Conservation (phyloP, 352 stramenopile species). For the Globisporangium alternatum region DNA sequence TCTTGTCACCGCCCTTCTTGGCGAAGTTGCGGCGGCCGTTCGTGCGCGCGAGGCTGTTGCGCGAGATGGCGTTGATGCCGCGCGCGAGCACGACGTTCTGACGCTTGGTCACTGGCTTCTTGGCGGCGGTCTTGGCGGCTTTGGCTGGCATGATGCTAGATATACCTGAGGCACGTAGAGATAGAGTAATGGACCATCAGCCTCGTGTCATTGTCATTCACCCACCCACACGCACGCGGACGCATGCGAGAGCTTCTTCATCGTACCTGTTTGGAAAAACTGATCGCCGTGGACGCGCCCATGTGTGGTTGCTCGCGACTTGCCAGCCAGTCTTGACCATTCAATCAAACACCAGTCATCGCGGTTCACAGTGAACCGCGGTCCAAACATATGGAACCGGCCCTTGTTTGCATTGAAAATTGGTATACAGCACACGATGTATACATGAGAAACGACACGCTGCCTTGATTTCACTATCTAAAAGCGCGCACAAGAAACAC, state of each 20-base stretch:
- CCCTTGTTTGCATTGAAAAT: too few species aligned
- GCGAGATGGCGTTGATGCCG: constrained; percentile 77
- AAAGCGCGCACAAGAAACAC: neutral
- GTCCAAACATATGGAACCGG: neutral
- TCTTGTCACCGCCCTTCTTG: constrained; percentile 66
- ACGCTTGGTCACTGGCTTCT: constrained; percentile 28
- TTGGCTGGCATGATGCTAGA: constrained; percentile 40
- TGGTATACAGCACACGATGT: neutral
- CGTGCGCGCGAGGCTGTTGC: constrained; percentile 54
- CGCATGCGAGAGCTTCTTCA: neutral
- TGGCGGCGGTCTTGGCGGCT: constrained; percentile 38
- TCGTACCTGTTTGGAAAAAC: constrained; percentile 70
- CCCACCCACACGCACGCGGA: neutral
- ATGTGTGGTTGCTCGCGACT: too few species aligned
- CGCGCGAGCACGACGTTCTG: constrained; percentile 73
- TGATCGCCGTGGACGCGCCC: constrained; percentile 7
- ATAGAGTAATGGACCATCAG: neutral
- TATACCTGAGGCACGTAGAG: constrained; percentile 31
- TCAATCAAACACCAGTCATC: constrained; percentile 14
- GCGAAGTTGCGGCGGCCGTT: constrained; percentile 60
- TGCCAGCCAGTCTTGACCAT: constrained; percentile 11
- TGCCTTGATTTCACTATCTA: neutral
- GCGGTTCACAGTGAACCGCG: constrained; percentile 2
- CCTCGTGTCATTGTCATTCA: neutral
- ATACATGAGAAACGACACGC: neutral